These are phyloP conservation scores for Rhododendron henanense DNA, from an alignment of 148 eudicot species.

Conservation along the genomic window DNA sequence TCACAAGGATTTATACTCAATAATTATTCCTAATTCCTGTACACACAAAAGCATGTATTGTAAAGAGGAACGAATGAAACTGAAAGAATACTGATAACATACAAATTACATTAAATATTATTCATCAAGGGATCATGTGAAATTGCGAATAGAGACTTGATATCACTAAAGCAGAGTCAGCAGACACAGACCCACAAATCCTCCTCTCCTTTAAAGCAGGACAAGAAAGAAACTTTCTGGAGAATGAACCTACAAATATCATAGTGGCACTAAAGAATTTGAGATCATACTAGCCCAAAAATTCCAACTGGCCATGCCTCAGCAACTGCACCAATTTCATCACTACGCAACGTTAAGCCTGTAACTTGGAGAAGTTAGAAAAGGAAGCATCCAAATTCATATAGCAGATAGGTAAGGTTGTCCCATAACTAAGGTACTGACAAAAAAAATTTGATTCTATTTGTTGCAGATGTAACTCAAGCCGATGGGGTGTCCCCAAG, in stretches of 20 bases:
- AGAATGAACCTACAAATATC: conserved; percentile 14
- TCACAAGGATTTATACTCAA: not conserved
- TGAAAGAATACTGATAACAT: not conserved
- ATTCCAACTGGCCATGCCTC: conserved; percentile 94
- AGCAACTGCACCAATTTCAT: conserved; percentile 76
- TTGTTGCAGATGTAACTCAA: not conserved
- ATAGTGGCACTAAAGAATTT: conserved; percentile 11
- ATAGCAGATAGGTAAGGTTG: not conserved
- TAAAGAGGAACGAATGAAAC: not conserved
- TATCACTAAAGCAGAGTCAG: not conserved
- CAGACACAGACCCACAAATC: not conserved
- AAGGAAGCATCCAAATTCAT: not conserved
- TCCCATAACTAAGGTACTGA: not conserved
- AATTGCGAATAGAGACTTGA: not conserved
- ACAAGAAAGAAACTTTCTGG: not conserved
- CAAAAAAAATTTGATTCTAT: not conserved
- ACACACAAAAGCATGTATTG: not conserved
- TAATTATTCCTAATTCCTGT: not conserved
- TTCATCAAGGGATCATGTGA: not conserved
- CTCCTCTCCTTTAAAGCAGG: not conserved
- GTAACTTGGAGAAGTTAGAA: conserved; percentile 18
- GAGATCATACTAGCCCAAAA: conserved; percentile 72
- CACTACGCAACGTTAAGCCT: conserved; percentile 89
- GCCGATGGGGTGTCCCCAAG: not conserved
- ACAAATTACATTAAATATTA: not conserved